Base-by-base conservation (phyloP, 2,329 filamentous ascomycete species). In the Fusarium sp. region DNA sequence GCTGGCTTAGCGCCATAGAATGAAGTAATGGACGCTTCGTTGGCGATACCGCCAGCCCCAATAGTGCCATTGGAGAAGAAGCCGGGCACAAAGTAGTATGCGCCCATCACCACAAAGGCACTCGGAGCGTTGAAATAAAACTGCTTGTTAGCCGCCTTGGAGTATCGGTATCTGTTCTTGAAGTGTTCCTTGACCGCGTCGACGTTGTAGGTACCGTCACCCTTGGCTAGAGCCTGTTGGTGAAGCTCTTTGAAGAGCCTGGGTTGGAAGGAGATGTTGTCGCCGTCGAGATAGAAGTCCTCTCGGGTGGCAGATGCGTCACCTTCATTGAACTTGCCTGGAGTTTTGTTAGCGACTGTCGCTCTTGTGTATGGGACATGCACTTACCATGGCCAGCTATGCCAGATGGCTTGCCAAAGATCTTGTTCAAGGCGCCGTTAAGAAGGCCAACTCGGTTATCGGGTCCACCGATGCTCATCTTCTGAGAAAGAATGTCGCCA, bases 21-120 rank as follows among this genome's bases (percentile, higher is more conserved):
- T 7, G 64, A 69, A 2, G 66, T 68, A 13, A 68, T 54, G 1
- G 64, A 68, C 6, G 66, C 64, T 27, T 68, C 66, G 24, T 69
- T 68, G 12, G 64, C 66, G 41, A 69, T 53, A 12, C 66, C 66
- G 0, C 66, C 66, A 24, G 64, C 66, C 0, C 66, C 64, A 7
- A 69, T 69, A 1, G 66, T 69, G 1, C 66, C 66, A 10, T 69
- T 69, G 9, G 66, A 69, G 10, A 69, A 69, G 64, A 69, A 69
- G 6, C 64, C 66, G 11, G 66, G 66, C 9, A 69, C 20, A 11
- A 69, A 68, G 7, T 69, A 69, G n/a, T 69, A 65, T 1, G 66
- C 64, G 2, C 65, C 65, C 64, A 69, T 69, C 2, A 69, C 66
- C 11, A 69, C 66, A 5, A 20, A 45, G 3, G 66, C 59, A 9